A percentile compares a stretch with the other conserved stretches of the same genome.
Conservation (phyloP, 2,329 filamentous ascomycete genomes). For the Fusarium lateritium region DNA sequence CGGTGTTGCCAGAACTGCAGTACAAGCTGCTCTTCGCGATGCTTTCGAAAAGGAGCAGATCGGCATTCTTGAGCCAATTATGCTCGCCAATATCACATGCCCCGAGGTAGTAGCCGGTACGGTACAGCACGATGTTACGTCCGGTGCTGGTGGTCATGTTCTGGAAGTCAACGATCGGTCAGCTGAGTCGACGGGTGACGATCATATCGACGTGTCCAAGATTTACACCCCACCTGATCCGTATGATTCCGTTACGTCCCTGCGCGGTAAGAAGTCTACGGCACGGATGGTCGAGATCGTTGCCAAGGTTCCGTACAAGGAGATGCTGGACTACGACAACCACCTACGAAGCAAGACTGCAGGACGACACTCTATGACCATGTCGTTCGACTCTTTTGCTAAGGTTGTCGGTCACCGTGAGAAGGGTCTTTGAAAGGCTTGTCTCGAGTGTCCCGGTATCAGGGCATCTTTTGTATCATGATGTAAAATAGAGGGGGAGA, state of each 20-base stretch:
- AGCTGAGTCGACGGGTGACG: slow-evolving; percentile 55
- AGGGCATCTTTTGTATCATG: background rate
- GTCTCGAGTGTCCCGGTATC: background rate
- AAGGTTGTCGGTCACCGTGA: slow-evolving; percentile 69
- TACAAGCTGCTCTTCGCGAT: slow-evolving; percentile 77
- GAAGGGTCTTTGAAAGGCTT: slow-evolving; percentile 58
- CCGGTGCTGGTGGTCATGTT: slow-evolving; percentile 79
- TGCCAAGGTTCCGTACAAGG: slow-evolving; percentile 91
- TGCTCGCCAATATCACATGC: slow-evolving; percentile 89
- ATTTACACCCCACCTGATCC: slow-evolving; percentile 94
- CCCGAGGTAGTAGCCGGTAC: slow-evolving; percentile 85
- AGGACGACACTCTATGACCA: slow-evolving; percentile 76
- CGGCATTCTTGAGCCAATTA: slow-evolving; percentile 90
- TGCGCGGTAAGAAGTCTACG: slow-evolving; percentile 64
- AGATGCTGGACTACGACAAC: slow-evolving; percentile 96
- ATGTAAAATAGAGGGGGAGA: slow-evolving; percentile 15
- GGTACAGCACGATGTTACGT: slow-evolving; percentile 86
- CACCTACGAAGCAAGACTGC: slow-evolving; percentile 90
- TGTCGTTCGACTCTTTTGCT: slow-evolving; percentile 72
- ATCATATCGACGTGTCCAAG: slow-evolving; percentile 75
- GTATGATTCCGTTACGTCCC: slow-evolving; percentile 74
- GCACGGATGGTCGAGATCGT: slow-evolving; percentile 75
- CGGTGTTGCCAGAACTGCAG: slow-evolving; percentile 72
- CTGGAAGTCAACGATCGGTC: slow-evolving; percentile 76
- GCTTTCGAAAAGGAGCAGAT: slow-evolving; percentile 69